Conservation (phyloP, 306 rosid genomes). For the Hylodesmum podocarpum region DNA sequence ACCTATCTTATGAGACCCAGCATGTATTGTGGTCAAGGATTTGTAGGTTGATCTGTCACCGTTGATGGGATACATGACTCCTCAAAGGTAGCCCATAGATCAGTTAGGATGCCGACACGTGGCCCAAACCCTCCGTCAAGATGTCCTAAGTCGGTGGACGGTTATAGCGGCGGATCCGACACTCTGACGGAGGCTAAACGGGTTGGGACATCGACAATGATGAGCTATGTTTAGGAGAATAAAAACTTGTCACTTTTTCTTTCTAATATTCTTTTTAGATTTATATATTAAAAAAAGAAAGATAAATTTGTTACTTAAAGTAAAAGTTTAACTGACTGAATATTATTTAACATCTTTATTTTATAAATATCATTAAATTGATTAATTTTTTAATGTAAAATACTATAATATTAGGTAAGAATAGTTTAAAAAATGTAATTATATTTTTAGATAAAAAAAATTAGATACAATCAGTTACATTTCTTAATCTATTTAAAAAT, state of each 20-base stretch:
- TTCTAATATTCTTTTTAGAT: no score
- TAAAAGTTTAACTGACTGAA: no score
- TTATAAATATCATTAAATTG: no score
- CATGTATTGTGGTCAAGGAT: neutral
- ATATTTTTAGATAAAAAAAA: no score
- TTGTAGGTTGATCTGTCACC: neutral
- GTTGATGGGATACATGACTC: neutral
- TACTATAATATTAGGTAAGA: no score
- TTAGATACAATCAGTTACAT: no score
- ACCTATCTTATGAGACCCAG: neutral
- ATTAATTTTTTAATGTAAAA: no score
- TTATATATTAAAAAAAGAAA: no score
- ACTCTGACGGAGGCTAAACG: constrained; percentile 26
- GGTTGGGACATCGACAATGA: neutral
- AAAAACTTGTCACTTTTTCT: neutral
- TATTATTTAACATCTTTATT: no score
- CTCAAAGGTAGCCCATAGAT: neutral
- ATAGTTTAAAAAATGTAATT: no score
- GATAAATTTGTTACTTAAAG: no score
- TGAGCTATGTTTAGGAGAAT: neutral
- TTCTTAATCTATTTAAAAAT: no score
- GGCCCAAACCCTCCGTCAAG: neutral
- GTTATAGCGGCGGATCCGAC: constrained; percentile 37
- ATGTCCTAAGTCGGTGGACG: neutral
- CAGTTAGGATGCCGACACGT: constrained; percentile 27